Evolutionary conservation across 352 stramenopile genomes (phyloP).

Genomic region (Lagenidium sp.): DNA sequence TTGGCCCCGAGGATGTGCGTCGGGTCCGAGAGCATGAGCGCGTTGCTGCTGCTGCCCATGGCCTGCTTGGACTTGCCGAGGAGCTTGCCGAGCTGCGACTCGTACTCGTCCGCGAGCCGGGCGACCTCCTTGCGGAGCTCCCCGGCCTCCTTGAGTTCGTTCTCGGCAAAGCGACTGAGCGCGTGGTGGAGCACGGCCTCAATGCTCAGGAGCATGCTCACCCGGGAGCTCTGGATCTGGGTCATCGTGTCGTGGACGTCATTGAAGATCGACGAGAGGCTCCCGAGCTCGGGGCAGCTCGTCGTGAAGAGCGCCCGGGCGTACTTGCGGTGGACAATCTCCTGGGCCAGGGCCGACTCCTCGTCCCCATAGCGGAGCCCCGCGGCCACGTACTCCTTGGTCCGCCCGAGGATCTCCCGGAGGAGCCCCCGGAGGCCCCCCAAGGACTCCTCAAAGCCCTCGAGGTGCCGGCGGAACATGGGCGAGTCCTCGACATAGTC

Average conservation of each 20-base stretch:
- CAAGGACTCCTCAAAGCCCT: constrained; percentile 73
- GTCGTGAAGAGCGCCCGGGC: constrained; percentile 81
- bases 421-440: constrained; percentile 49
- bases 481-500: constrained; percentile 84
- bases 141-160: constrained; percentile 63
- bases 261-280: constrained; percentile 69
- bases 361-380: constrained; percentile 59
- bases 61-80: constrained; percentile 54
- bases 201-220: constrained; percentile 77
- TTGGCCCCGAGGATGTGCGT: constrained; percentile 11
- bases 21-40: constrained; percentile 7
- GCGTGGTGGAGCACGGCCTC: constrained; percentile 63
- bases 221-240: constrained; percentile 73
- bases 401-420: constrained; percentile 56
- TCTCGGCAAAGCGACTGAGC: constrained; percentile 56
- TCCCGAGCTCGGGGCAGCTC: constrained; percentile 55
- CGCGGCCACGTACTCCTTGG: constrained; percentile 68
- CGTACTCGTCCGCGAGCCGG: constrained; percentile 71
- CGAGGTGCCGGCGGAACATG: constrained; percentile 75
- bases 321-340: constrained; percentile 72
- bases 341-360: constrained; percentile 58
- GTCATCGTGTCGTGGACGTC: constrained; percentile 76
- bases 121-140: constrained; percentile 64
- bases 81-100: constrained; percentile 68
- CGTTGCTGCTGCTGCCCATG: constrained; percentile 7